Conservation (phyloP, 2,329 filamentous ascomycete genomes). For the Pyrenochaeta sp. region DNA sequence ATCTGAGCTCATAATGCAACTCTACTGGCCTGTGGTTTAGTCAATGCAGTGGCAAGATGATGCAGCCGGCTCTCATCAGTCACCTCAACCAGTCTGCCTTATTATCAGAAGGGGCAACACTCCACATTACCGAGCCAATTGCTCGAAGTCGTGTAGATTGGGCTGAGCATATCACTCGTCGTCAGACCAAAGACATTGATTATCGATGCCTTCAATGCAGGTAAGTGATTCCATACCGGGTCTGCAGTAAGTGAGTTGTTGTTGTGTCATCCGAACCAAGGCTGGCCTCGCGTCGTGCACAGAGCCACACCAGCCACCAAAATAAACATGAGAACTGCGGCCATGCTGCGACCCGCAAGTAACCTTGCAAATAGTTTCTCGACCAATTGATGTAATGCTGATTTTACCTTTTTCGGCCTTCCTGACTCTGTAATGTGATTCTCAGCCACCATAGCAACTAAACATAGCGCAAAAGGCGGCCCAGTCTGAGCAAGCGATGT, state of each 20-base stretch:
- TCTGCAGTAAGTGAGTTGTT: slow-evolving; percentile 35
- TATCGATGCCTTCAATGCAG: slow-evolving; percentile 19
- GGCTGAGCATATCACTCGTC: slow-evolving; percentile 14
- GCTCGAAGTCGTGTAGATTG: slow-evolving; percentile 38
- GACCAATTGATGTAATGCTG: slow-evolving; percentile 40
- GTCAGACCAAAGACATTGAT: slow-evolving; percentile 24
- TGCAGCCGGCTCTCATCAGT: slow-evolving; percentile 39
- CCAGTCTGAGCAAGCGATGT: slow-evolving; percentile 16
- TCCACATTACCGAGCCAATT: slow-evolving; percentile 44
- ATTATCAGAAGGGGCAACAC: slow-evolving; percentile 34
- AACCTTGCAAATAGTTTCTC: slow-evolving; percentile 42
- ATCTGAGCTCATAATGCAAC: slow-evolving; percentile 31
- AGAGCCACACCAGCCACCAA: slow-evolving; percentile 42
- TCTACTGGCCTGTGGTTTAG: slow-evolving; percentile 27
- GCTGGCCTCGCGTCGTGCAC: slow-evolving; percentile 39
- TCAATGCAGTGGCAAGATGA: slow-evolving; percentile 44
- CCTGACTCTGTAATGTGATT: slow-evolving; percentile 26
- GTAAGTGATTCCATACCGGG: slow-evolving; percentile 27
- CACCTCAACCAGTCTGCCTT: slow-evolving; percentile 40
- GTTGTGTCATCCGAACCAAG: slow-evolving; percentile 34
- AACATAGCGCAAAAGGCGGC: slow-evolving; percentile 27
- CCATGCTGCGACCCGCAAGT: slow-evolving; percentile 39
- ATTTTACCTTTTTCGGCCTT: slow-evolving; percentile 29
- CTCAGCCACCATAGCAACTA: slow-evolving; percentile 27
- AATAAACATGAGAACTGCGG: slow-evolving; percentile 45